phyloP scores from a whole-genome alignment of 2,329 filamentous ascomycete species.

The Nothopassalora personata region DNA sequence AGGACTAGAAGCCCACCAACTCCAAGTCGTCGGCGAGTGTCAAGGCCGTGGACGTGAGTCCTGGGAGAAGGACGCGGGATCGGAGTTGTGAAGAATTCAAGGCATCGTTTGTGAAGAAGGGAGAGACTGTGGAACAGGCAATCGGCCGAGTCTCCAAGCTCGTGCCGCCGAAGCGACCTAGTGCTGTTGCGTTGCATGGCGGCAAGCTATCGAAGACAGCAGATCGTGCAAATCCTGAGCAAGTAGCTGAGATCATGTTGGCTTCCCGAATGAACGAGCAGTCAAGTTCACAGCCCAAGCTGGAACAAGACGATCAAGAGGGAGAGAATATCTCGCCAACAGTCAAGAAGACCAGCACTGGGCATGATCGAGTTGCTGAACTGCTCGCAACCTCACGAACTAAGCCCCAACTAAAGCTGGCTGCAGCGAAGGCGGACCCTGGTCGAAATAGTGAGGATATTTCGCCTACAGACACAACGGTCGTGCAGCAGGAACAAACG shows the following conservation, averaged over 20 bases:
- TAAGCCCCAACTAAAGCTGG: background rate
- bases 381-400: background rate
- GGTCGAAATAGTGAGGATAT: background rate
- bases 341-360: background rate
- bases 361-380: background rate
- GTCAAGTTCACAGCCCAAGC: background rate
- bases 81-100: slow-evolving; percentile 10
- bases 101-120: slow-evolving; percentile 12
- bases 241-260: background rate
- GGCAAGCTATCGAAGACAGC: background rate
- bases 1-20: slow-evolving; percentile 14
- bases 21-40: slow-evolving; percentile 13
- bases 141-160: slow-evolving; percentile 14
- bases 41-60: slow-evolving; percentile 1
- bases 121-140: slow-evolving; percentile 15
- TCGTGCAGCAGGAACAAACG: background rate
- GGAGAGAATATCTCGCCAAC: background rate
- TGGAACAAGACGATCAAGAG: background rate
- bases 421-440: background rate
- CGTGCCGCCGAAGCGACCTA: slow-evolving; percentile 8
- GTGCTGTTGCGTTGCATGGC: background rate
- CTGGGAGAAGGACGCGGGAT: slow-evolving; percentile 1
- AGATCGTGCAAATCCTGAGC: background rate
- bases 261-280: background rate
- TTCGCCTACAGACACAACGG: background rate